Evolutionary conservation across 116 monocot species (phyloP), one percentile per base, ranked within the genome.

Genomic region (Cymodocea nodosa): DNA sequence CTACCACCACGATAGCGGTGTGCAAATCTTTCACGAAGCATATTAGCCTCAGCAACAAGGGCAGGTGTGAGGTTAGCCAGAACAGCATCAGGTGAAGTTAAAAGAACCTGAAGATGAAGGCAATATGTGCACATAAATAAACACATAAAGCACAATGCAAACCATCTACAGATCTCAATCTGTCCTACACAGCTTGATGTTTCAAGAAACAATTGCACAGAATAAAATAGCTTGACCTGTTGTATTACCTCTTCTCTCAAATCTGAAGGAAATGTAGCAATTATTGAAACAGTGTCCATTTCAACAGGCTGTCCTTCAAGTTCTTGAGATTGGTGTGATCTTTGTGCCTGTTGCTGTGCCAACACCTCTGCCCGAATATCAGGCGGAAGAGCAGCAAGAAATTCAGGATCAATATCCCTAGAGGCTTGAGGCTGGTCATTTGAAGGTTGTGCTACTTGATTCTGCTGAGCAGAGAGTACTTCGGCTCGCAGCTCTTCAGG

Each of bases 241-340:
- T 57, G 20, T 23, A 52, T 60, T 70, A 86, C 99, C 99, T 99
- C 99, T 78, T 99, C 99, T 36, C 99, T 82, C 60, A 99, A 81
- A 65, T 99, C 99, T 53, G 92, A 92, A 66, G 99, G 99, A 70
- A 99, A 92, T 77, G 99, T 99, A 64, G 99, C 99, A 69, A 99
- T 92, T 64, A 99, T 99, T 53, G 99, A 99, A 66, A 99, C 92
- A 30, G 99, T 83, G 73, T 99, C 99, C 99, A 99, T 99, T 74
- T 99, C 99, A 67, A 99, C 92, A 66, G 99, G 99, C 51, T 99
- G 99, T 64, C 99, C 99, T 74, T 89, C 99, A 65, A 99, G 70
- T 56, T 99, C 92, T 39, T 92, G 99, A 30, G 89, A 83, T 49
- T 89, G 89, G 52, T 81, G 86, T 48, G 76, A 65, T 73, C 89